A percentile compares a stretch with the other conserved stretches of the same genome.
Evolutionary conservation across 106 monocot genomes (phyloP).

Genomic region (Narthecium ossifragum): DNA sequence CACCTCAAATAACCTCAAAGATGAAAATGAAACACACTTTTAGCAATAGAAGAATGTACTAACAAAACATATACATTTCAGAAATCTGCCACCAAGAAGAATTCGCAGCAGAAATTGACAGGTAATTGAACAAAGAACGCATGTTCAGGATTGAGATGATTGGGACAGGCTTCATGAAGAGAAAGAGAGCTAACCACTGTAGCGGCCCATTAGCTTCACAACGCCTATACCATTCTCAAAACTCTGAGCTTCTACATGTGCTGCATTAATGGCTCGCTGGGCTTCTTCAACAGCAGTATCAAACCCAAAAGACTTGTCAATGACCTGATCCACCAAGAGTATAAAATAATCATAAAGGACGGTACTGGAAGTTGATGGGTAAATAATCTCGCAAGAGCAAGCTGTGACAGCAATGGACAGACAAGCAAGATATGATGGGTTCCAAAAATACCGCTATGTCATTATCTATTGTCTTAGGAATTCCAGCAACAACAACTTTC

Average conservation of each 20-base stretch:
- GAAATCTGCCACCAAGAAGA: too few relatives aligned
- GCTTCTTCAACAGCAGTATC: conserved; percentile 82
- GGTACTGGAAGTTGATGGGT: neutral
- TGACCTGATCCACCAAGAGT: conserved; percentile 33
- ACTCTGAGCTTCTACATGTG: conserved; percentile 68
- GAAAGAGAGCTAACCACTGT: conserved; percentile 54
- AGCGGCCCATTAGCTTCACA: conserved; percentile 74
- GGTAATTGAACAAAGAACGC: too few relatives aligned
- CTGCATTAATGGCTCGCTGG: conserved; percentile 74
- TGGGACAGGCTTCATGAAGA: neutral
- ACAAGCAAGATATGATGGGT: neutral
- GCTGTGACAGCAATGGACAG: neutral
- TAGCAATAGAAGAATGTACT: too few relatives aligned
- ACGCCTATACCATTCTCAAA: conserved; percentile 59
- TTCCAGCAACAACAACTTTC: conserved; percentile 65
- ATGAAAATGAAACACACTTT: too few relatives aligned
- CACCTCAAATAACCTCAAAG: too few relatives aligned
- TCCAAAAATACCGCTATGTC: conserved; percentile 58
- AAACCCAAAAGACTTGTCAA: conserved; percentile 78
- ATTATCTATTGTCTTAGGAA: conserved; percentile 77
- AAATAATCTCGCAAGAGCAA: neutral
- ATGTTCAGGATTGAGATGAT: too few relatives aligned
- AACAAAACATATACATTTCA: too few relatives aligned
- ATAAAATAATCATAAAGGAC: too few relatives aligned
- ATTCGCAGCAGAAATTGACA: too few relatives aligned